Percentiles rank a stretch among this genome's conserved stretches.
phyloP scores from a whole-genome alignment of 202 grass and related monocot genomes.

The Cymbopogon flexuosus region DNA sequence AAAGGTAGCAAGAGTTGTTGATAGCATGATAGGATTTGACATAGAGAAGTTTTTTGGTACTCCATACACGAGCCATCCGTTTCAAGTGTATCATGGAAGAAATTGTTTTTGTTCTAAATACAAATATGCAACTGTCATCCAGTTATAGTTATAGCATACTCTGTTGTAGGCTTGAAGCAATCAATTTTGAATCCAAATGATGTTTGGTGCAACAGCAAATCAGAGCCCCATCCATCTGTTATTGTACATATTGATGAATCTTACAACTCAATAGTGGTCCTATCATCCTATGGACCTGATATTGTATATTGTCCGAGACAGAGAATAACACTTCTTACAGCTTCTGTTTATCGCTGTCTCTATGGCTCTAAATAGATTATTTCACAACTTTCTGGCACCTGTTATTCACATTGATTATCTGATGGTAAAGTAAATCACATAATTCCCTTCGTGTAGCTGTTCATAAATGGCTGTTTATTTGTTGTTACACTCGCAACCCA shows the following conservation, averaged over 20 bases:
- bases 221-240: not conserved
- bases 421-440: not conserved
- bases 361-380: not conserved
- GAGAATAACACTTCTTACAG: not conserved
- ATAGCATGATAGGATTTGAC: slow-evolving; percentile 40
- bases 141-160: not conserved
- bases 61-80: not conserved
- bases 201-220: not conserved
- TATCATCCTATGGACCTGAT: not conserved
- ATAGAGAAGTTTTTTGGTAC: slow-evolving; percentile 28
- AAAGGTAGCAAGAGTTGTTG: slow-evolving; percentile 38
- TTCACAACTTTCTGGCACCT: not conserved
- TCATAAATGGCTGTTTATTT: not conserved
- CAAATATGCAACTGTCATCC: slow-evolving; percentile 13
- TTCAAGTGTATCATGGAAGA: slow-evolving; percentile 17
- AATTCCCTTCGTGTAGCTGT: not conserved
- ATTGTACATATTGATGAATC: not conserved
- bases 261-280: not conserved
- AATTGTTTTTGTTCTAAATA: slow-evolving; percentile 20
- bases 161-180: not conserved
- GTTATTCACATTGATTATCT: not conserved
- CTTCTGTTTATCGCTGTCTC: not conserved
- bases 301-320: not conserved
- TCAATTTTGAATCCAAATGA: slow-evolving; percentile 18
- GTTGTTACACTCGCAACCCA: not conserved